phyloP scores from a whole-genome alignment of 2,329 filamentous ascomycete species.

The Coniochaeta sp. region DNA sequence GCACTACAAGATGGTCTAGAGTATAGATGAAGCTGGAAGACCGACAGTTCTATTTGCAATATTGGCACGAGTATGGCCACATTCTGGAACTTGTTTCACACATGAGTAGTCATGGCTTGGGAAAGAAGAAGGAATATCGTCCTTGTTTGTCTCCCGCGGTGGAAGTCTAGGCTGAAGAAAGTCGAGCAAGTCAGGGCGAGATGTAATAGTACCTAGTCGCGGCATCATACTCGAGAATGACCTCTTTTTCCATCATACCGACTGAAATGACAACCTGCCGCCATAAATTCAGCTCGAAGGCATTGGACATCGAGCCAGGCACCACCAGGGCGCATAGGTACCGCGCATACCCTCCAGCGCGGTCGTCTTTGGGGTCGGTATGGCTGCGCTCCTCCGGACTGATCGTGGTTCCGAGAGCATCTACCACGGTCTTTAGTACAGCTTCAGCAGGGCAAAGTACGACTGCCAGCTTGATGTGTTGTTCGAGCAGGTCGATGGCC shows the following conservation, averaged over 20 bases:
- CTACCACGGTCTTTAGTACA: background rate
- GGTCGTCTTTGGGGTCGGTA: slow-evolving; percentile 3
- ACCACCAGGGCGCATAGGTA: slow-evolving; percentile 30
- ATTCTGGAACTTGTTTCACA: no score
- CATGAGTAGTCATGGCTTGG: no score
- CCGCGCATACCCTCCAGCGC: slow-evolving; percentile 2
- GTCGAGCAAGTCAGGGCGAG: background rate
- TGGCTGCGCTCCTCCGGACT: slow-evolving; percentile 12
- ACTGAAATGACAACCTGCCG: slow-evolving; percentile 25
- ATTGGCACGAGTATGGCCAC: no score
- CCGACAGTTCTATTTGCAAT: no score
- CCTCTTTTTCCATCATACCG: slow-evolving; percentile 30
- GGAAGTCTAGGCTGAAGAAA: background rate
- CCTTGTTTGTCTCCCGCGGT: no score
- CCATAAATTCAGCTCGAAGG: slow-evolving; percentile 33
- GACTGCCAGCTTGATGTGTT: slow-evolving; percentile 19
- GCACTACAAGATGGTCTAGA: background rate
- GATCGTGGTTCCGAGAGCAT: slow-evolving; percentile 8
- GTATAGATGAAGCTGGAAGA: no score
- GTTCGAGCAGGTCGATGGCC: slow-evolving; percentile 5
- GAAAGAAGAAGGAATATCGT: no score
- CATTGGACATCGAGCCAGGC: slow-evolving; percentile 23
- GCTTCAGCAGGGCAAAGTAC: slow-evolving; percentile 20
- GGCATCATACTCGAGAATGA: slow-evolving; percentile 34
- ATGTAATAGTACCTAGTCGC: slow-evolving; percentile 34